Percentiles rank a stretch among this genome's conserved stretches.
These are phyloP conservation scores for Myrica gale DNA, from an alignment of 306 rosid species.

Conservation along the genomic window DNA sequence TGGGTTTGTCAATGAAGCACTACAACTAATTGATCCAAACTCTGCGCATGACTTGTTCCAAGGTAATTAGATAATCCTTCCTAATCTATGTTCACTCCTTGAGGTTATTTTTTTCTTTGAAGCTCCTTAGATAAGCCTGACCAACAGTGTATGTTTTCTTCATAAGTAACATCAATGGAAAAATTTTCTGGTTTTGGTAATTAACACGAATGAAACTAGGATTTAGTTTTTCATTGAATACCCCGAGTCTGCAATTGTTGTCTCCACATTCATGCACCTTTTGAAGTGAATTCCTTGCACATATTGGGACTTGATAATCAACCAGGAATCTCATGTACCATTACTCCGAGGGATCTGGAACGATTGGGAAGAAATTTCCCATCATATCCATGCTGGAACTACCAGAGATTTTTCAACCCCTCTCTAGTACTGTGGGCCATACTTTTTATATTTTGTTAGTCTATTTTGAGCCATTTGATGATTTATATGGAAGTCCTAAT, in stretches of 20 bases:
- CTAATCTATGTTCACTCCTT: background rate
- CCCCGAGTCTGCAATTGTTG: background rate
- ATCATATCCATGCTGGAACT: background rate
- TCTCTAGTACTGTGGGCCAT: background rate
- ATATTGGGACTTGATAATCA: background rate
- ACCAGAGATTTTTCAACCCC: background rate
- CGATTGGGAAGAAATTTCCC: background rate
- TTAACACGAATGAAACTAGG: background rate
- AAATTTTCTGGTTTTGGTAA: background rate
- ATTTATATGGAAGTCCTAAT: background rate
- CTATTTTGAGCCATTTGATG: background rate
- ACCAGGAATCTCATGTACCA: background rate
- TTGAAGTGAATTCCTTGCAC: background rate
- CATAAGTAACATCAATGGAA: background rate
- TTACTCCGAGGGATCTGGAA: background rate
- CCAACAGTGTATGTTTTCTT: background rate
- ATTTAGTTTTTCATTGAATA: background rate
- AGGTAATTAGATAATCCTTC: conserved; percentile 46
- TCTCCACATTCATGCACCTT: background rate
- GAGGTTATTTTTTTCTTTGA: no score
- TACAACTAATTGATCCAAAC: conserved; percentile 36
- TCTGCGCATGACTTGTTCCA: conserved; percentile 48
- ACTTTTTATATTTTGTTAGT: background rate
- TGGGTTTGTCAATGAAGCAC: conserved; percentile 51
- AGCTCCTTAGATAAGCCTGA: no score